These are phyloP conservation scores for Cladobotryum protrusum DNA, from an alignment of 2,329 filamentous ascomycete genomes.

Conservation along the genomic window DNA sequence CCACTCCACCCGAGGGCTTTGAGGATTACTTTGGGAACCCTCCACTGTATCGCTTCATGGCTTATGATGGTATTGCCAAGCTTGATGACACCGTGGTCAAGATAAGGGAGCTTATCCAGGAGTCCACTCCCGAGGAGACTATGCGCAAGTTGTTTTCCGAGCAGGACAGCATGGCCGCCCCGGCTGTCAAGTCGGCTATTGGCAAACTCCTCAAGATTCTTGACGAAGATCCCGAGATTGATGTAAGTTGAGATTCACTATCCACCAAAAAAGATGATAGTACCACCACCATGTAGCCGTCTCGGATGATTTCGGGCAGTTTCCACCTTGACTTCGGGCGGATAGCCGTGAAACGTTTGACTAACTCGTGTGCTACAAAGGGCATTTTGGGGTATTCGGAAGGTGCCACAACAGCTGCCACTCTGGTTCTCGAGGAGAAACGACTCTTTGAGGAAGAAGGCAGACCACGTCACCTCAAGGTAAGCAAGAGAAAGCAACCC, in stretches of 20 bases:
- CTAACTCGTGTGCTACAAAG: conserved; percentile 7
- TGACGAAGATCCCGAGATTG: conserved; percentile 32
- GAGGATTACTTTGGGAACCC: conserved; percentile 51
- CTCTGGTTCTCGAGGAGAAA: conserved; percentile 45
- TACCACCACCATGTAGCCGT: background rate
- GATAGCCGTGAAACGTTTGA: too few species aligned
- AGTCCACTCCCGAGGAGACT: conserved; percentile 48
- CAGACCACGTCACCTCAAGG: conserved; percentile 31
- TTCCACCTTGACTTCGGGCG: too few species aligned
- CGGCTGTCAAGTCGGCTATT: conserved; percentile 15
- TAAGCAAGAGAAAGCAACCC: conserved; percentile 15
- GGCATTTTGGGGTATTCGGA: conserved; percentile 57
- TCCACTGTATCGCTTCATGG: conserved; percentile 51
- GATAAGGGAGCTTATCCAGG: conserved; percentile 49
- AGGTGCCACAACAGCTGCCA: conserved; percentile 50
- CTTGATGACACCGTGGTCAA: conserved; percentile 43
- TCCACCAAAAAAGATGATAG: background rate
- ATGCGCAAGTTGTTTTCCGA: conserved; percentile 44
- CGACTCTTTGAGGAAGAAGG: conserved; percentile 27
- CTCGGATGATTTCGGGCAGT: too few species aligned
- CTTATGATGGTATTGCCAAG: conserved; percentile 35
- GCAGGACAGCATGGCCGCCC: conserved; percentile 12
- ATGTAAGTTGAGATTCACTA: conserved; percentile 15
- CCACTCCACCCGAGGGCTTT: conserved; percentile 46
- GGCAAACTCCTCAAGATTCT: conserved; percentile 35